These are phyloP conservation scores for Protomyces gravidus DNA, from an alignment of 1,139 yeast species.

Conservation along the genomic window DNA sequence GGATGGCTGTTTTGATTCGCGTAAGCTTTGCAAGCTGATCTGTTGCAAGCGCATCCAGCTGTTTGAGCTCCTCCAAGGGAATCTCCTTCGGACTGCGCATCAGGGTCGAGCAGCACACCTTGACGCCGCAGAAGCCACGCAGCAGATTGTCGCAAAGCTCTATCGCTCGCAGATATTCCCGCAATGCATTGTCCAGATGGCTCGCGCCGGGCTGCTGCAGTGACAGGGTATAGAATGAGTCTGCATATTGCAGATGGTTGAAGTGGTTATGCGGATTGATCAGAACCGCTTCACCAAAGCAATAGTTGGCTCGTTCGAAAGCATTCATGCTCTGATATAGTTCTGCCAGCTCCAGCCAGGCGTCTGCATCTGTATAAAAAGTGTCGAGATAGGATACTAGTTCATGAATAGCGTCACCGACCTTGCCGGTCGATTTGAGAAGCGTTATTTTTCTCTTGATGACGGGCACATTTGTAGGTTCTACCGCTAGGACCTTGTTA, in stretches of 20 bases:
- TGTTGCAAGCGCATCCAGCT: not conserved
- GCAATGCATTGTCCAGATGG: conserved; percentile 40
- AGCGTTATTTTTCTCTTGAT: conserved; percentile 28
- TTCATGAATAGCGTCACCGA: conserved; percentile 42
- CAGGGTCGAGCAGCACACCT: conserved; percentile 31
- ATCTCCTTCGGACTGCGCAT: not conserved
- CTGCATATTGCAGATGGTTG: conserved; percentile 61
- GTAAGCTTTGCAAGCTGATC: not conserved
- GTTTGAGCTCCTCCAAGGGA: not conserved
- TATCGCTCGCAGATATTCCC: conserved; percentile 63
- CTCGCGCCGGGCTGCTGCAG: conserved; percentile 2
- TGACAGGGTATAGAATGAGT: conserved; percentile 37
- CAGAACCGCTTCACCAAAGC: conserved; percentile 64
- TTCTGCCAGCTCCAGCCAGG: conserved; percentile 73
- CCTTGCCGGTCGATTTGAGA: conserved; percentile 25
- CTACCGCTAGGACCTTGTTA: conserved; percentile 15
- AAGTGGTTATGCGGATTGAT: conserved; percentile 68
- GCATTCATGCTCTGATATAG: conserved; percentile 57
- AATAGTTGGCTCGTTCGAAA: conserved; percentile 27
- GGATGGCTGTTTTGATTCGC: not conserved
- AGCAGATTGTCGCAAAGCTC: conserved; percentile 66
- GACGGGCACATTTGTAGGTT: conserved; percentile 28
- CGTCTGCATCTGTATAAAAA: conserved; percentile 66
- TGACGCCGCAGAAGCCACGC: conserved; percentile 74
- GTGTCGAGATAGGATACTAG: conserved; percentile 51